phyloP scores from a whole-genome alignment of 73 alveolate species.

The Blepharisma japonicum region DNA sequence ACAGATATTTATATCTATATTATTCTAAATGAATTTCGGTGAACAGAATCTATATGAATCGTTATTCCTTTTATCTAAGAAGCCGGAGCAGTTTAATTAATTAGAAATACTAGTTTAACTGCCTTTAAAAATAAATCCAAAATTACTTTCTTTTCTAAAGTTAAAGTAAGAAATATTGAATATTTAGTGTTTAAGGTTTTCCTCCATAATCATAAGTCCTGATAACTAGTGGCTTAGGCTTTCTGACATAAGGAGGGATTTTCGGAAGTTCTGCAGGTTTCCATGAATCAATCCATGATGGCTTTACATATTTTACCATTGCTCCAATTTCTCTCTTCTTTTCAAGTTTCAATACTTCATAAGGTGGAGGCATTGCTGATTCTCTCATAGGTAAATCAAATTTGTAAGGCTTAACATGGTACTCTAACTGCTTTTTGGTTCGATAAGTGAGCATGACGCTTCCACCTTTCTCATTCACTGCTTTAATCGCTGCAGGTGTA shows the following conservation, averaged over 20 bases:
- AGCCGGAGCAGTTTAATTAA: too few species aligned
- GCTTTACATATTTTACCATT: slow-evolving; percentile 52
- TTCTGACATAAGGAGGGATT: neutral
- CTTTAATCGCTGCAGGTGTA: slow-evolving; percentile 62
- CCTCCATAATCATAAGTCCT: neutral
- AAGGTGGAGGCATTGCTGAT: slow-evolving; percentile 73
- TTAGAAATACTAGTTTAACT: too few species aligned
- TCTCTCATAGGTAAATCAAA: slow-evolving; percentile 50
- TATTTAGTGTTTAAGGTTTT: too few species aligned
- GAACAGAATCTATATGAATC: too few species aligned
- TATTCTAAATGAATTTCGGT: too few species aligned
- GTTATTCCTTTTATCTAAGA: too few species aligned
- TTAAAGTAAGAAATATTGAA: too few species aligned
- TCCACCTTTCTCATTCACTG: slow-evolving; percentile 73
- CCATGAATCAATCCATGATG: slow-evolving; percentile 44
- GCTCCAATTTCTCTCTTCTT: slow-evolving; percentile 63
- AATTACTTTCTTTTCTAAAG: too few species aligned
- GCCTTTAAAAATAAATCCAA: too few species aligned
- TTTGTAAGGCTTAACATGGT: slow-evolving; percentile 67
- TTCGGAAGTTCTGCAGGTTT: neutral
- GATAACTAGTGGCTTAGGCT: slow-evolving; percentile 11
- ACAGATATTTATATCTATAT: too few species aligned
- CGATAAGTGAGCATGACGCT: slow-evolving; percentile 48
- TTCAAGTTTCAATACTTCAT: slow-evolving; percentile 59
- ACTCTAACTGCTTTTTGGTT: slow-evolving; percentile 61